These are phyloP conservation scores for Mallotus nudiflorus DNA, from an alignment of 345 rosid species.

Conservation along the genomic window DNA sequence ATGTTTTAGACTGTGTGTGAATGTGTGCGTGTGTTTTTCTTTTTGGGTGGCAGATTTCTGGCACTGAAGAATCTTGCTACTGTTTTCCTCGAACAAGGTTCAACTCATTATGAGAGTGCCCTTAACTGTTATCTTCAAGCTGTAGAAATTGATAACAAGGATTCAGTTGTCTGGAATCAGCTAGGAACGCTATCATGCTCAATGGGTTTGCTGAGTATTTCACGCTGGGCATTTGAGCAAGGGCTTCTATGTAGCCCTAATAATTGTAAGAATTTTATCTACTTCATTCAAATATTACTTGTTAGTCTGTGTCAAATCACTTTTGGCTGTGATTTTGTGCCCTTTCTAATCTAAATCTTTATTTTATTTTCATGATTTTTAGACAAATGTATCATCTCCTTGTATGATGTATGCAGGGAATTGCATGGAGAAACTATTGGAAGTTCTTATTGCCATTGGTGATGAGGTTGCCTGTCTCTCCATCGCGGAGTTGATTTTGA, in stretches of 20 bases:
- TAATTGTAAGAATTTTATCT: constrained; percentile 60
- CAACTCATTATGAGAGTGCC: constrained; percentile 77
- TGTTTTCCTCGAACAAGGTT: constrained; percentile 88
- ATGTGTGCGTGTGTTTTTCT: too few species aligned
- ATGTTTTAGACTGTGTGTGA: neutral
- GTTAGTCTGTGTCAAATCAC: too few species aligned
- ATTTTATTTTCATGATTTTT: constrained; percentile 3
- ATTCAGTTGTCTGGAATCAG: constrained; percentile 98
- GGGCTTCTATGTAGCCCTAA: constrained; percentile 98
- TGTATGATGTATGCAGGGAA: constrained; percentile 63
- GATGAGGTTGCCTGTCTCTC: constrained; percentile 98
- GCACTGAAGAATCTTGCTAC: constrained; percentile 89
- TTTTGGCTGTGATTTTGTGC: neutral
- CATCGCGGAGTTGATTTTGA: constrained; percentile 86
- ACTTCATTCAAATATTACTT: constrained; percentile 2
- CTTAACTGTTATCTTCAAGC: constrained; percentile 95
- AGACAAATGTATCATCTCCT: neutral
- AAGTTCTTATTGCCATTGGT: constrained; percentile 97
- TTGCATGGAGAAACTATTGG: constrained; percentile 98
- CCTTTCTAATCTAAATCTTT: neutral
- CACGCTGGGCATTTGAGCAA: constrained; percentile 99
- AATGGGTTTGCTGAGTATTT: constrained; percentile 82
- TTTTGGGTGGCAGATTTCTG: constrained; percentile 64
- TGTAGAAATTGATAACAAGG: constrained; percentile 90
- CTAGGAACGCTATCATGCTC: constrained; percentile 96